Percentiles rank a stretch among this genome's conserved stretches.
phyloP scores from a whole-genome alignment of 164 flowering plant genomes.

The Vitis rotundifolia region DNA sequence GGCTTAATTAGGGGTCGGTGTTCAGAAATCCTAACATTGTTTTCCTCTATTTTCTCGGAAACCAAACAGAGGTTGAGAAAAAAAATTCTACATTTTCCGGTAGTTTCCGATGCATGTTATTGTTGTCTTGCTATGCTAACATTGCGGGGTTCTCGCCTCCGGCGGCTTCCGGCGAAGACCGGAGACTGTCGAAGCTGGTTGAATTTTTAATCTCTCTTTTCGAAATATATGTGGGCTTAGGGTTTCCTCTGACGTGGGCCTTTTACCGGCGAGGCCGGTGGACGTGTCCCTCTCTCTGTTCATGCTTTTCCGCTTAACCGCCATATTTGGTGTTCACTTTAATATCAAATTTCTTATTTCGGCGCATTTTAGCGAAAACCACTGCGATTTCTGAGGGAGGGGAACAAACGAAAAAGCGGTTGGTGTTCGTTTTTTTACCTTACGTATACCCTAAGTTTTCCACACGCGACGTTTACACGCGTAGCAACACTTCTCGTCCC shows the following conservation, averaged over 20 bases:
- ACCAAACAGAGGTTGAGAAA: no score
- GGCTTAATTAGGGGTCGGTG: no score
- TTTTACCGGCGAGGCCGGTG: background rate
- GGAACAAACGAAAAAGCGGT: conserved; percentile 15
- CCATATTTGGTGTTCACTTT: background rate
- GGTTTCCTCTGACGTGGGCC: background rate
- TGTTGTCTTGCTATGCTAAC: no score
- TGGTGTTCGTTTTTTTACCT: conserved; percentile 11
- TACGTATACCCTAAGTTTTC: background rate
- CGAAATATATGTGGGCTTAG: background rate
- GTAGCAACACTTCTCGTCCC: background rate
- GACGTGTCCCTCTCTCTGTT: background rate
- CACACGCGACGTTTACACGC: background rate
- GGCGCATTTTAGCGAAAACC: conserved; percentile 4
- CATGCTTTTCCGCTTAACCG: background rate
- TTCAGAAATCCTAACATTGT: no score
- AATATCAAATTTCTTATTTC: background rate
- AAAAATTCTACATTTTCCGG: no score
- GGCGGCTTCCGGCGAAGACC: background rate
- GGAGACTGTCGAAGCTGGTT: background rate
- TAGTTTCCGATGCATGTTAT: no score
- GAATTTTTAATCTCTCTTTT: background rate
- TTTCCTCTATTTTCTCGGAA: no score
- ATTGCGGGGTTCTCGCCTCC: background rate
- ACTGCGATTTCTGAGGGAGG: background rate